Conservation (phyloP, 2,329 filamentous ascomycete species). For the Diaporthe ilicicola region DNA sequence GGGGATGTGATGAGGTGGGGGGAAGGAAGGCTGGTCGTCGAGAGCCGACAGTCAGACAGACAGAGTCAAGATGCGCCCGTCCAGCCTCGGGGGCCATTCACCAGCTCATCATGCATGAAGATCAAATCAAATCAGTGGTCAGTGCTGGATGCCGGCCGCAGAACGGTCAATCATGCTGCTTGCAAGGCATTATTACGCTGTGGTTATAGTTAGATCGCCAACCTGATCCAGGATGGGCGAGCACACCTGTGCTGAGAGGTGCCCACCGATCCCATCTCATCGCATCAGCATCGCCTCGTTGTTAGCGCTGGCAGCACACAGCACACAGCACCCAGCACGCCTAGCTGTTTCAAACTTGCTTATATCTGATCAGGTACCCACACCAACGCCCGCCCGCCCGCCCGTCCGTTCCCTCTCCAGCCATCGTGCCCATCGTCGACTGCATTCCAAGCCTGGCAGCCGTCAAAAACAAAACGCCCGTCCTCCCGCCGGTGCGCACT, state of each 20-base stretch:
- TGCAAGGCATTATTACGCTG: not conserved
- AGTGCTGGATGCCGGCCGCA: not conserved
- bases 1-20: not conserved
- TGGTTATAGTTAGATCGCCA: not conserved
- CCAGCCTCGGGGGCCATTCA: not conserved
- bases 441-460: conserved; percentile 20
- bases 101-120: conserved; percentile 52
- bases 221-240: not conserved
- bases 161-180: conserved; percentile 33
- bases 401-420: not conserved
- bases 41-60: not conserved
- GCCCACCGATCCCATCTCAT: not conserved
- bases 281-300: not conserved
- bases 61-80: not conserved
- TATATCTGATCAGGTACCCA: conserved; percentile 20
- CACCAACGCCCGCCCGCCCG: not conserved
- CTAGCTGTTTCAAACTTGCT: conserved; percentile 3
- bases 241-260: not conserved
- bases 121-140: conserved; percentile 30
- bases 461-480: conserved; percentile 1
- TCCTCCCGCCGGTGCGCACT: conserved; percentile 9
- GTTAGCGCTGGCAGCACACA: not conserved
- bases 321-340: not conserved
- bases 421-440: conserved; percentile 3
- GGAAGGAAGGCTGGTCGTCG: not conserved